phyloP scores from a whole-genome alignment of 768 basidiomycete species.

The Leucosporidium creatinivorum region DNA sequence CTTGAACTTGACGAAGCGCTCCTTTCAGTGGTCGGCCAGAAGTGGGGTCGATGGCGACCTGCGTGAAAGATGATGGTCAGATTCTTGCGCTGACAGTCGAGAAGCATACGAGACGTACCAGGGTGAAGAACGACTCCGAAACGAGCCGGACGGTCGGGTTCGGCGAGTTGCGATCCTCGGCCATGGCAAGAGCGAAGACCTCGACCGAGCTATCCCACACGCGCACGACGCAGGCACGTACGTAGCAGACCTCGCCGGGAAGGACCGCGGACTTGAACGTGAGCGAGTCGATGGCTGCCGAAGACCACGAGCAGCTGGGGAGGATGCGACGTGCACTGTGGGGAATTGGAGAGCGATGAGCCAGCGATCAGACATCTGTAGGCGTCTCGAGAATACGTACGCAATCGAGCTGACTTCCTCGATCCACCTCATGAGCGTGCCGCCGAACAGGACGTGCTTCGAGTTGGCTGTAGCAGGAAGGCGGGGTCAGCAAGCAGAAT shows the following conservation, averaged over 20 bases:
- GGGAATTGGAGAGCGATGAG: background rate
- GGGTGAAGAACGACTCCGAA: conserved; percentile 23
- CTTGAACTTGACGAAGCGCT: conserved; percentile 9
- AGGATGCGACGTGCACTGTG: background rate
- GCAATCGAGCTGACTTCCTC: conserved; percentile 27
- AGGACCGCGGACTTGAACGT: conserved; percentile 25
- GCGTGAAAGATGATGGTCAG: too few relatives aligned
- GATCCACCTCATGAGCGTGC: conserved; percentile 29
- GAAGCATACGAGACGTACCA: conserved; percentile 23
- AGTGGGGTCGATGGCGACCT: conserved; percentile 29
- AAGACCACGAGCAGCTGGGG: conserved; percentile 14
- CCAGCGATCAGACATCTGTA: background rate
- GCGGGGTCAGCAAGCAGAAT: too few relatives aligned
- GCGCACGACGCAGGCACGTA: conserved; percentile 15
- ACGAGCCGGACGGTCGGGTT: conserved; percentile 15
- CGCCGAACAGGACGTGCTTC: conserved; percentile 30
- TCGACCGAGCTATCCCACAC: conserved; percentile 27
- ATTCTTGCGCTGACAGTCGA: too few relatives aligned
- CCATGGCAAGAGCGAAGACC: conserved; percentile 16
- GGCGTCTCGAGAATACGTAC: background rate
- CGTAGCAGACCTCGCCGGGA: conserved; percentile 27
- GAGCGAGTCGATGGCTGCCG: conserved; percentile 27
- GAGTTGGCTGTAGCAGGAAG: conserved; percentile 9
- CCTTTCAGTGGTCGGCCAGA: conserved; percentile 23
- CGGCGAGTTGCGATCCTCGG: conserved; percentile 30